Conservation (phyloP, 495 filamentous ascomycete genomes). For the Penicillium diatomitis region DNA sequence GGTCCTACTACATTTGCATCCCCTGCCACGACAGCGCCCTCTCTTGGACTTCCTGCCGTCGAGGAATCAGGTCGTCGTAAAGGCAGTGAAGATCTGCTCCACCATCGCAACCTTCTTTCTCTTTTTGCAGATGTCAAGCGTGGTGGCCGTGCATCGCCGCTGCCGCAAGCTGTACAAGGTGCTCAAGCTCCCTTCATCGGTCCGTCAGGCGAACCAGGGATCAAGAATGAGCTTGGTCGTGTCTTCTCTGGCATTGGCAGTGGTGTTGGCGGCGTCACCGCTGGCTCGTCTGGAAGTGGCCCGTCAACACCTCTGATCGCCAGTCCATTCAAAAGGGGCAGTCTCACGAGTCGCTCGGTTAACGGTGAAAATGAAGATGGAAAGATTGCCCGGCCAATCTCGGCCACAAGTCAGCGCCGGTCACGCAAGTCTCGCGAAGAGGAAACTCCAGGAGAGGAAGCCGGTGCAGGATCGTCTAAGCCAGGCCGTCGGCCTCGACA, state of each 20-base stretch:
- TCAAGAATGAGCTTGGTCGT: conserved; percentile 85
- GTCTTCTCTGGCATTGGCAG: conserved; percentile 90
- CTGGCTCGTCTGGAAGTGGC: conserved; percentile 43
- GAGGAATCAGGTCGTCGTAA: conserved; percentile 37
- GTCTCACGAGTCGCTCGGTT: conserved; percentile 23
- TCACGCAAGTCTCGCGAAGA: conserved; percentile 46
- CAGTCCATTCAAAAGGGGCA: conserved; percentile 47
- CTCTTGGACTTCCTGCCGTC: conserved; percentile 17
- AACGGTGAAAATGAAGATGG: conserved; percentile 27
- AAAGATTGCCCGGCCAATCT: conserved; percentile 37
- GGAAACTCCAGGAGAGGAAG: conserved; percentile 48
- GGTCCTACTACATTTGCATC: conserved; percentile 12
- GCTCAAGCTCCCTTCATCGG: conserved; percentile 71
- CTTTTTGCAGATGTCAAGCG: conserved; percentile 37
- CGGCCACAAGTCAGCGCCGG: conserved; percentile 45
- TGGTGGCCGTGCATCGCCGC: conserved; percentile 56
- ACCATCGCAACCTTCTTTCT: conserved; percentile 37
- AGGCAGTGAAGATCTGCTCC: conserved; percentile 49
- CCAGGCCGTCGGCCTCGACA: conserved; percentile 50
- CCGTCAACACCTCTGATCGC: conserved; percentile 45
- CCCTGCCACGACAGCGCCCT: conserved; percentile 13
- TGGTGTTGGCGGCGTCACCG: conserved; percentile 59
- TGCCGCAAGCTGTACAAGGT: conserved; percentile 88
- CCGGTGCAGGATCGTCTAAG: conserved; percentile 43
- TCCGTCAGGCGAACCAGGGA: conserved; percentile 67